phyloP scores from a whole-genome alignment of 352 stramenopile species.

The Phytophthora pistaciae region DNA sequence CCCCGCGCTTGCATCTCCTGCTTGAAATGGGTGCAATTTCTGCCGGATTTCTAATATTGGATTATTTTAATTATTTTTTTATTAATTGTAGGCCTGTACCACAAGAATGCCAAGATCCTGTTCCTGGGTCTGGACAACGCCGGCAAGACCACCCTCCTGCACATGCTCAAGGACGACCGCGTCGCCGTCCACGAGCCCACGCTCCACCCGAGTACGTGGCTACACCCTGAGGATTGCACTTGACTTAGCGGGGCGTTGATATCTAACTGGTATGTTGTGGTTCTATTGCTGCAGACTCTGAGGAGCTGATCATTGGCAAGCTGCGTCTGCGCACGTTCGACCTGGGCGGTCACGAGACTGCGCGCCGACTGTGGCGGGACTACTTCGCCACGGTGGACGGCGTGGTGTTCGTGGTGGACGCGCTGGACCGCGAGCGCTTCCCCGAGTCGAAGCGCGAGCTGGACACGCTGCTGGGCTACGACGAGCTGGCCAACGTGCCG shows the following conservation, averaged over 20 bases:
- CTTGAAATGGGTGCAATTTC: constrained; percentile 16
- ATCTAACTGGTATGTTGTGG: not conserved
- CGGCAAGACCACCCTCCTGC: constrained; percentile 99
- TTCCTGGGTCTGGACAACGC: constrained; percentile 99
- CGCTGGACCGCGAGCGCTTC: constrained; percentile 98
- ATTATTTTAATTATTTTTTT: constrained; percentile 1
- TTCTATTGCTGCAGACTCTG: constrained; percentile 70
- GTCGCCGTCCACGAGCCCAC: constrained; percentile 97
- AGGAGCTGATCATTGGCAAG: constrained; percentile 96
- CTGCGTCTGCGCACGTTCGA: constrained; percentile 99
- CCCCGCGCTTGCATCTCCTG: constrained; percentile 6
- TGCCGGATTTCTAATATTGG: constrained; percentile 15
- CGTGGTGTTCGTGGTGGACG: constrained; percentile 99
- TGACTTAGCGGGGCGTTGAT: no score
- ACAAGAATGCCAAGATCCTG: constrained; percentile 99
- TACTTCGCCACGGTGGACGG: constrained; percentile 99
- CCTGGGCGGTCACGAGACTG: constrained; percentile 98
- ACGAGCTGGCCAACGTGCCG: constrained; percentile 98
- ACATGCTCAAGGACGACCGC: constrained; percentile 99
- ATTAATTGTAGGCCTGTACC: constrained; percentile 95
- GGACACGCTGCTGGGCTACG: constrained; percentile 96
- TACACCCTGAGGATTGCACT: not conserved
- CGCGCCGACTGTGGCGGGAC: constrained; percentile 98
- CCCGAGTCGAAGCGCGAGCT: constrained; percentile 99
- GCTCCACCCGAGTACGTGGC: constrained; percentile 93